Evolutionary conservation across 768 basidiomycete species (phyloP).

Genomic region (Leccinum longicurvipes): DNA sequence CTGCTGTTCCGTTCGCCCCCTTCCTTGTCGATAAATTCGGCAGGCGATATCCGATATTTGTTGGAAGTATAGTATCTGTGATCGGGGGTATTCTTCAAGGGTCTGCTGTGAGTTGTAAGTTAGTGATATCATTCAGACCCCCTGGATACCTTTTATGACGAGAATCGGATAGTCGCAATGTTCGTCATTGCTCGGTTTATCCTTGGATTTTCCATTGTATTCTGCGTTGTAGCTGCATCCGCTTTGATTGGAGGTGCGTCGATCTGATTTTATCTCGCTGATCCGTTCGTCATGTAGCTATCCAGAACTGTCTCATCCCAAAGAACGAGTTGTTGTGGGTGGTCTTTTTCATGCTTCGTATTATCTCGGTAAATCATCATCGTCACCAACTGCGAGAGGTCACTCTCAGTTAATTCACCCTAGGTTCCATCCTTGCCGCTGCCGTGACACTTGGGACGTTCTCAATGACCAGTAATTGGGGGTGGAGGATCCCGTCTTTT

Average conservation of each 20-base stretch:
- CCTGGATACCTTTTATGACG: background rate
- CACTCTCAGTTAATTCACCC: background rate
- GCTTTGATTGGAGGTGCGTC: background rate
- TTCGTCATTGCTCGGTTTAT: background rate
- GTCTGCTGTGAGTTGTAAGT: background rate
- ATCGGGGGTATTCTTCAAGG: background rate
- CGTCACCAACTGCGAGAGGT: background rate
- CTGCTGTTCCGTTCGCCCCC: background rate
- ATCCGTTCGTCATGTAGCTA: background rate
- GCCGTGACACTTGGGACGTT: background rate
- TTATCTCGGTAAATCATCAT: background rate
- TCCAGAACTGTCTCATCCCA: background rate
- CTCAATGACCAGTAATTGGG: background rate
- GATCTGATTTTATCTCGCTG: background rate
- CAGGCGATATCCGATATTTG: background rate
- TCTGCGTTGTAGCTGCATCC: background rate
- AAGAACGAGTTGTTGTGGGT: background rate
- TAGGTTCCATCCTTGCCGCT: background rate
- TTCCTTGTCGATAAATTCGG: background rate
- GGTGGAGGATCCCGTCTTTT: background rate
- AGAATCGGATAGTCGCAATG: background rate
- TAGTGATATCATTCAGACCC: background rate
- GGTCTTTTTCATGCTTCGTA: background rate
- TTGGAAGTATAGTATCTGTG: background rate
- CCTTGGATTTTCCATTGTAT: background rate